Conservation (phyloP, 495 filamentous ascomycete species). For the Aspergillus bridgeri region DNA sequence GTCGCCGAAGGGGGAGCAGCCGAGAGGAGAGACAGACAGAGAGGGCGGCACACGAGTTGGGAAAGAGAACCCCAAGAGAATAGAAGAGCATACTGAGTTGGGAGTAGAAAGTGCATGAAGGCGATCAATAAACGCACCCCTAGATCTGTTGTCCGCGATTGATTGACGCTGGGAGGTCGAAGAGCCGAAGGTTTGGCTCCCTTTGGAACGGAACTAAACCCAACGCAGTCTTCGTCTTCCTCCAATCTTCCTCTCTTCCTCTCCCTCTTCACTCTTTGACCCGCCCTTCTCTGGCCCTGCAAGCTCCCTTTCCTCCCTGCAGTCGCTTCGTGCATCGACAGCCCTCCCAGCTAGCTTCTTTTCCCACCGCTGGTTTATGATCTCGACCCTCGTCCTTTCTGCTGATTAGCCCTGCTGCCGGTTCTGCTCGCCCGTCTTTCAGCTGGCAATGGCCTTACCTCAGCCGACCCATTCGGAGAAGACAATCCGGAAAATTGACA, state of each 20-base stretch:
- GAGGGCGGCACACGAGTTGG: too few species aligned
- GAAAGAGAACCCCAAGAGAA: too few species aligned
- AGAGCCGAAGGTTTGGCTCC: not conserved
- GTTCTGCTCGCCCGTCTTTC: conserved; percentile 2
- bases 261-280: not conserved
- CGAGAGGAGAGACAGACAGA: too few species aligned
- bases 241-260: too few species aligned
- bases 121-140: not conserved
- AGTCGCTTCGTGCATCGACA: not conserved
- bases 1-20: too few species aligned
- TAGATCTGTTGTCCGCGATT: not conserved
- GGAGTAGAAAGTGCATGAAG: too few species aligned
- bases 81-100: too few species aligned
- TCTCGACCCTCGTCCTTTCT: conserved; percentile 2
- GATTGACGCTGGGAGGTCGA: not conserved
- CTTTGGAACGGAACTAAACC: not conserved
- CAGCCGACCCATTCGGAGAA: conserved; percentile 37
- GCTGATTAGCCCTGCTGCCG: conserved; percentile 9
- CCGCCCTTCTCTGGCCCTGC: not conserved
- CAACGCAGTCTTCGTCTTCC: not conserved
- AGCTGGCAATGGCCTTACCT: conserved; percentile 31
- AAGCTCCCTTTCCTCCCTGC: not conserved
- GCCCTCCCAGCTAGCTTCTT: not conserved
- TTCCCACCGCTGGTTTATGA: conserved; percentile 12
- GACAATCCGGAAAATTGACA: conserved; percentile 49